Evolutionary conservation across 2,329 filamentous ascomycete genomes (phyloP).

Genomic region (Anisogramma anomala): DNA sequence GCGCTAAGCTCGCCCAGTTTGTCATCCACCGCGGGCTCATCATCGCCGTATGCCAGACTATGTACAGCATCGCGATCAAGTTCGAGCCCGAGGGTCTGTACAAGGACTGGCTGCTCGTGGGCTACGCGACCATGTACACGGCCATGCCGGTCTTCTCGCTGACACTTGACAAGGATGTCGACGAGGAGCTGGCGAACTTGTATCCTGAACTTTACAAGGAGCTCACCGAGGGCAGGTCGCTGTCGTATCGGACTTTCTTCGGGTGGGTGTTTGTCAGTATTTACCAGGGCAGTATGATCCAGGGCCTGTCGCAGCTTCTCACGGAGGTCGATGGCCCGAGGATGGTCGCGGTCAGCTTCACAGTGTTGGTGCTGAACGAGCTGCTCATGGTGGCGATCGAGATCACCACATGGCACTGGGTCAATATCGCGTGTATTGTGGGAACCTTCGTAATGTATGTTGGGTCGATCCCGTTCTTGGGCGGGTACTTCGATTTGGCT

Average conservation of each 20-base stretch:
- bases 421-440: slow-evolving; percentile 77
- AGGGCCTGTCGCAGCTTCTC: slow-evolving; percentile 83
- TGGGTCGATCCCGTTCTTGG: slow-evolving; percentile 74
- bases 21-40: slow-evolving; percentile 96
- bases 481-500: slow-evolving; percentile 75
- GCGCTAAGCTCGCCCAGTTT: slow-evolving; percentile 91
- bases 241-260: slow-evolving; percentile 92
- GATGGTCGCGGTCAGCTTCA: slow-evolving; percentile 89
- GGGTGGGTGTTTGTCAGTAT: slow-evolving; percentile 91
- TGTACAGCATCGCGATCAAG: slow-evolving; percentile 86
- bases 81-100: slow-evolving; percentile 94
- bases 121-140: slow-evolving; percentile 93
- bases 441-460: slow-evolving; percentile 75
- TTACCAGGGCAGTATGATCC: slow-evolving; percentile 91
- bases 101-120: slow-evolving; percentile 92
- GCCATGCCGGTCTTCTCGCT: slow-evolving; percentile 86
- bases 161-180: slow-evolving; percentile 88
- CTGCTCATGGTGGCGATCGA: slow-evolving; percentile 94
- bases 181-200: slow-evolving; percentile 83
- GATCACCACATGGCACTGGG: slow-evolving; percentile 90
- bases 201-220: slow-evolving; percentile 98
- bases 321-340: slow-evolving; percentile 60
- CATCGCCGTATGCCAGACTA: slow-evolving; percentile 89
- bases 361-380: slow-evolving; percentile 85
- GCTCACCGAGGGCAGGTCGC: slow-evolving; percentile 73